Evolutionary conservation across 129 eudicot genomes (phyloP).

Genomic region (Artemisia argyi): DNA sequence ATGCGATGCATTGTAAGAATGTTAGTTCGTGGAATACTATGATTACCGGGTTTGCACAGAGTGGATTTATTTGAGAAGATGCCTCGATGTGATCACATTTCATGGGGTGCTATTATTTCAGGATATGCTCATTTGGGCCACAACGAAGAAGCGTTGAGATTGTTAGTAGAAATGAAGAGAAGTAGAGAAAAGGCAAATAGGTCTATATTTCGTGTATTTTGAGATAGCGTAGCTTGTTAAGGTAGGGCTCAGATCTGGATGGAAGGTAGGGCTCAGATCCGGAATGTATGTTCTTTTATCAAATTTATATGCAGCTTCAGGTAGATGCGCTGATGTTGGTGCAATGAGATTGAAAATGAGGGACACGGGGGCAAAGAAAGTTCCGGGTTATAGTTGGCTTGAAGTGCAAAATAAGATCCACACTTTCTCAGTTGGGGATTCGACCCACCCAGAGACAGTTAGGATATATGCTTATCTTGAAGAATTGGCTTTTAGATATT

Average conservation of each 20-base stretch:
- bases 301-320: no score
- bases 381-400: not conserved
- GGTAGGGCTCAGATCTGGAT: constrained; percentile 49
- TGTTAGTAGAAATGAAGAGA: constrained; percentile 62
- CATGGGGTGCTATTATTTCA: constrained; percentile 77
- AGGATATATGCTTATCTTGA: not conserved
- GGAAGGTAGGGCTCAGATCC: no score
- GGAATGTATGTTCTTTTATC: no score
- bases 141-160: constrained; percentile 52
- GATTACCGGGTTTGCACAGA: no score
- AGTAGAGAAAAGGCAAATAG: constrained; percentile 49
- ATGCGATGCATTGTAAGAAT: no score
- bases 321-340: not conserved
- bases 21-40: no score
- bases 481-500: no score
- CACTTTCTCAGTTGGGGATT: not conserved
- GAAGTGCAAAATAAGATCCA: not conserved
- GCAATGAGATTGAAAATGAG: no score
- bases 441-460: not conserved
- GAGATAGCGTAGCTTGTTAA: constrained; percentile 56
- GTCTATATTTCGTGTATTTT: constrained; percentile 61
- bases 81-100: constrained; percentile 66
- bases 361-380: not conserved
- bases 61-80: constrained; percentile 51
- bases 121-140: constrained; percentile 64